These are phyloP conservation scores for Phylloporus sp. DNA, from an alignment of 768 basidiomycete genomes.

Conservation along the genomic window DNA sequence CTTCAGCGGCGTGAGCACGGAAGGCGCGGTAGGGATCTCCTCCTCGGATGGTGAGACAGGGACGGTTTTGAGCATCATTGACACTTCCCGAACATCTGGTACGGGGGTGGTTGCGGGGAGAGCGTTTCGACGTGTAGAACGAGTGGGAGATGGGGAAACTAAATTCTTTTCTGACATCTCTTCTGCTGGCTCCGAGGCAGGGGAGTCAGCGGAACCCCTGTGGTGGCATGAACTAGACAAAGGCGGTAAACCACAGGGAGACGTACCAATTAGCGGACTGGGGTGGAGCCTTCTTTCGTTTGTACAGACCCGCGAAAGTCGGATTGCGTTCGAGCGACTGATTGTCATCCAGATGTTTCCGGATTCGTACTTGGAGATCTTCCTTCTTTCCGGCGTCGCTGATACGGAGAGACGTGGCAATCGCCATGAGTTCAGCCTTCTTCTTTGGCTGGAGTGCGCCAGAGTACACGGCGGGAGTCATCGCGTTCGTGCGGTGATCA, in stretches of 20 bases:
- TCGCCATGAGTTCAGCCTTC: slow-evolving; percentile 61
- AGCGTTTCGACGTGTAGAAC: slow-evolving; percentile 21
- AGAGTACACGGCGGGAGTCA: slow-evolving; percentile 42
- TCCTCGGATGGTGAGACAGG: slow-evolving; percentile 36
- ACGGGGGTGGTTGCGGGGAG: slow-evolving; percentile 41
- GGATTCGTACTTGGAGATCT: slow-evolving; percentile 57
- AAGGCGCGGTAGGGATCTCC: neutral
- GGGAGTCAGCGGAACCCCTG: slow-evolving; percentile 18
- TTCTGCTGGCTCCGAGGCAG: slow-evolving; percentile 10
- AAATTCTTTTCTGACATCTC: slow-evolving; percentile 13
- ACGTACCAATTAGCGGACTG: slow-evolving; percentile 13
- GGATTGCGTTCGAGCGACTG: slow-evolving; percentile 55
- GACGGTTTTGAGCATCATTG: slow-evolving; percentile 45
- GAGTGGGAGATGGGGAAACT: slow-evolving; percentile 15
- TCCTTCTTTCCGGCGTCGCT: slow-evolving; percentile 58
- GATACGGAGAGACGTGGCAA: slow-evolving; percentile 50
- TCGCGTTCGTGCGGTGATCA: slow-evolving; percentile 18
- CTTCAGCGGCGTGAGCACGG: slow-evolving; percentile 15
- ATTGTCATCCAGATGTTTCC: slow-evolving; percentile 54
- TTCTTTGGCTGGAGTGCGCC: slow-evolving; percentile 62
- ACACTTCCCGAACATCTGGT: slow-evolving; percentile 48
- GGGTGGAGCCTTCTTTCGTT: slow-evolving; percentile 33
- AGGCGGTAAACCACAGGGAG: neutral
- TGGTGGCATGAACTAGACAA: neutral
- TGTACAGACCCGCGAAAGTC: slow-evolving; percentile 51